Percentiles rank a stretch among this genome's conserved stretches.
Evolutionary conservation across 179 eudicot genomes (phyloP).

Genomic region (Beta corolliflora): DNA sequence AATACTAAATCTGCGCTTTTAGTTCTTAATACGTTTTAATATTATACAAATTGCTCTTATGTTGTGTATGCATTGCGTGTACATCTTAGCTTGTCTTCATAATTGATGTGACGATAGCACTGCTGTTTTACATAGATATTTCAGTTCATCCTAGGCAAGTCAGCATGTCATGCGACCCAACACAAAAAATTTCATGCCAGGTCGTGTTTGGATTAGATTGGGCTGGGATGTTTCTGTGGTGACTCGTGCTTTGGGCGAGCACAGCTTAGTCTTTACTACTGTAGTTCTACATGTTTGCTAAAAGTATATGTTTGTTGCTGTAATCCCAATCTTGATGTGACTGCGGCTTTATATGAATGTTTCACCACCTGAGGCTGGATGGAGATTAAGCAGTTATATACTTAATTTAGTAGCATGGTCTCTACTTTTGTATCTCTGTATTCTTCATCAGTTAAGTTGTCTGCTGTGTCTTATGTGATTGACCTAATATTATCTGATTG

Average conservation of each 20-base stretch:
- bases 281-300: background rate
- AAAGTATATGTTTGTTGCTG: background rate
- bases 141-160: background rate
- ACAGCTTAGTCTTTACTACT: background rate
- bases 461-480: background rate
- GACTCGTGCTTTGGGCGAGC: no score
- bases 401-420: no score
- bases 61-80: no score
- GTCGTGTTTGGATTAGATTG: no score
- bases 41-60: no score
- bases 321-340: background rate
- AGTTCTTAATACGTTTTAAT: no score
- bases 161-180: no score
- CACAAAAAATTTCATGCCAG: no score
- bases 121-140: background rate
- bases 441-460: background rate
- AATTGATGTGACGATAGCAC: background rate
- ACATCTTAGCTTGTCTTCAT: no score
- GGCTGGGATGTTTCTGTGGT: no score
- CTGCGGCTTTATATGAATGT: background rate
- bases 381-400: background rate
- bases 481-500: background rate
- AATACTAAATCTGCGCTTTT: no score
- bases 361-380: background rate
- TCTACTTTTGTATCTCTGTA: background rate